A percentile compares a stretch with the other conserved stretches of the same genome.
Conservation (phyloP, 2,329 filamentous ascomycete genomes). For the Paecilomyces variotii region DNA sequence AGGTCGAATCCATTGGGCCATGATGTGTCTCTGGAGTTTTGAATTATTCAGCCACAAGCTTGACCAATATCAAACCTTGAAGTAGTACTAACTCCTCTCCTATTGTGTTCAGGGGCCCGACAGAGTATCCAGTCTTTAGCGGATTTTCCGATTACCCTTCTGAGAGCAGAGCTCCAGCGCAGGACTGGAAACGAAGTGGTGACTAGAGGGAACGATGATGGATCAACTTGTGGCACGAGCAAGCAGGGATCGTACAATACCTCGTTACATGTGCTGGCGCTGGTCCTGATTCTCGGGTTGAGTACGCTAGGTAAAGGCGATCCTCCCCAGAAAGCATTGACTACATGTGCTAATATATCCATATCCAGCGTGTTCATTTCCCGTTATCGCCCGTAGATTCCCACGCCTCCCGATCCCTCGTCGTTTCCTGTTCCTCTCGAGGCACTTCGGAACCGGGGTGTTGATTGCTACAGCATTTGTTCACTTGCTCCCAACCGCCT, state of each 20-base stretch:
- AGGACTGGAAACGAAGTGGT: constrained; percentile 13
- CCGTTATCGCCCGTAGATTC: constrained; percentile 52
- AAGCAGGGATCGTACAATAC: constrained; percentile 51
- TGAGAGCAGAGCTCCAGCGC: constrained; percentile 25
- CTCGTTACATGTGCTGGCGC: constrained; percentile 57
- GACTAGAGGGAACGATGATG: constrained; percentile 7
- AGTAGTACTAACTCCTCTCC: background rate
- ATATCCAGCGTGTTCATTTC: constrained; percentile 50
- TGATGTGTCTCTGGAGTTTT: background rate
- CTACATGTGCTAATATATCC: background rate
- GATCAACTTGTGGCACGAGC: constrained; percentile 27
- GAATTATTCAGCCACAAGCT: background rate
- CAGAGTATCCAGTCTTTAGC: constrained; percentile 16
- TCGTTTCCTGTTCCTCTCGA: constrained; percentile 50
- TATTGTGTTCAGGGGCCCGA: constrained; percentile 10
- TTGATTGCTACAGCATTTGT: constrained; percentile 52
- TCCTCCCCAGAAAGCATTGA: background rate
- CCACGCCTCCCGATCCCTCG: constrained; percentile 53
- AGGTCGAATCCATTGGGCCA: background rate
- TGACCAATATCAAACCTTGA: background rate
- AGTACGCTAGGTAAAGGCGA: constrained; percentile 31
- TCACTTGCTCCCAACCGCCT: constrained; percentile 56
- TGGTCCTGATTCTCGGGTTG: constrained; percentile 57
- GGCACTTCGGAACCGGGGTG: constrained; percentile 52
- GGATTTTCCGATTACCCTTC: constrained; percentile 23